Evolutionary conservation across 1,284 basidiomycete species (phyloP).

Genomic region (Naganishia sp.): DNA sequence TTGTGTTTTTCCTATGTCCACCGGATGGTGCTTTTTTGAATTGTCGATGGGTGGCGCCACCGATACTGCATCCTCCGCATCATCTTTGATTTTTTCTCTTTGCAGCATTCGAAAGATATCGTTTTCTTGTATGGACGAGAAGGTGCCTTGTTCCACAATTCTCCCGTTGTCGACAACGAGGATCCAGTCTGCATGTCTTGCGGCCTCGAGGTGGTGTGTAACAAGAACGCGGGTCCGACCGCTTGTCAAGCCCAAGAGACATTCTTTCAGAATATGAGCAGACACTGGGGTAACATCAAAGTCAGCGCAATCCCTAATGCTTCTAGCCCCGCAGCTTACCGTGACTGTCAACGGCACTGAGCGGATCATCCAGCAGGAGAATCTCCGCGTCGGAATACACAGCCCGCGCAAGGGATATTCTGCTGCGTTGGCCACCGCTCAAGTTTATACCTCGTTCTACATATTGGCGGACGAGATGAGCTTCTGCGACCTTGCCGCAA

Average conservation of each 20-base stretch:
- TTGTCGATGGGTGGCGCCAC: not conserved
- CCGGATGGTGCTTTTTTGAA: not conserved
- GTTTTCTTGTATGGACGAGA: conserved; percentile 57
- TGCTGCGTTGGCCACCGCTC: conserved; percentile 60
- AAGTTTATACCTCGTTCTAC: conserved; percentile 44
- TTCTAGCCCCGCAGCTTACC: conserved; percentile 13
- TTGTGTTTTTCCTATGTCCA: not conserved
- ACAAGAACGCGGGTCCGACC: conserved; percentile 69
- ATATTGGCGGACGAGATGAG: not conserved
- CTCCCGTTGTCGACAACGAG: conserved; percentile 37
- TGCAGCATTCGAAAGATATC: conserved; percentile 63
- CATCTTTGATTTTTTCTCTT: conserved; percentile 31
- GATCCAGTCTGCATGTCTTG: conserved; percentile 56
- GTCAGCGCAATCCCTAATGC: not conserved
- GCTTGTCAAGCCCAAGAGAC: conserved; percentile 64
- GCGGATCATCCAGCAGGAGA: conserved; percentile 65
- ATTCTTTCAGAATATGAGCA: conserved; percentile 57
- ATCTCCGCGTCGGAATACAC: conserved; percentile 63
- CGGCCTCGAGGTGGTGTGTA: conserved; percentile 69
- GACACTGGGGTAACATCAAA: conserved; percentile 32
- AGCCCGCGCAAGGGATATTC: conserved; percentile 73
- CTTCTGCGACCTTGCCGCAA: not conserved
- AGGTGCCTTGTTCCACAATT: conserved; percentile 40
- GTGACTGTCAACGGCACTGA: conserved; percentile 66
- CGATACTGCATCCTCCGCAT: conserved; percentile 42